Evolutionary conservation across 257 asterid genomes (phyloP).

Genomic region (Penstemon newberryi): DNA sequence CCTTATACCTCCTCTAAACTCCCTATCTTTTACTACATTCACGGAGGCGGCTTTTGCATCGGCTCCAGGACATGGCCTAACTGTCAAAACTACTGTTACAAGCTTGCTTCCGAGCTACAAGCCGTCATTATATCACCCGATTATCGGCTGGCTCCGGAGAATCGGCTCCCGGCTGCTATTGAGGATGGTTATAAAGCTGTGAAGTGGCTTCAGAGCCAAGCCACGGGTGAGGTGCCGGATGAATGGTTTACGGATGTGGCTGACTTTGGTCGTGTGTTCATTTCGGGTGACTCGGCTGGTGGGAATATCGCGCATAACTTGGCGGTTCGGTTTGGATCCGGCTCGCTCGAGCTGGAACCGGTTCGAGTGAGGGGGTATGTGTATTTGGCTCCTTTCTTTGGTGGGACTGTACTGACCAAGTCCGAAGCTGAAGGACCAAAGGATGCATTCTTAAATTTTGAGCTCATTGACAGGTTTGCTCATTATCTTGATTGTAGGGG

Average conservation of each 20-base stretch:
- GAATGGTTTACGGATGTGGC: slow-evolving; percentile 56
- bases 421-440: slow-evolving; percentile 73
- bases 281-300: slow-evolving; percentile 81
- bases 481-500: not conserved
- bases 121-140: slow-evolving; percentile 68
- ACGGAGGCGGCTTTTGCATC: slow-evolving; percentile 81
- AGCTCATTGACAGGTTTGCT: slow-evolving; percentile 67
- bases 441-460: slow-evolving; percentile 63
- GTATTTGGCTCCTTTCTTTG: slow-evolving; percentile 68
- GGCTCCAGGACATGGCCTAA: slow-evolving; percentile 77
- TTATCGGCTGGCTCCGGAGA: slow-evolving; percentile 72
- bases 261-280: slow-evolving; percentile 52
- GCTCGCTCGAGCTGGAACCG: slow-evolving; percentile 49
- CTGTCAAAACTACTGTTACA: slow-evolving; percentile 75
- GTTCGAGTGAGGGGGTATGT: slow-evolving; percentile 68
- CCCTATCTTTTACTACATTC: slow-evolving; percentile 68
- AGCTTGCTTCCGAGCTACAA: slow-evolving; percentile 60
- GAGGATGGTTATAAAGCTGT: slow-evolving; percentile 64
- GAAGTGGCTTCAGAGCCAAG: slow-evolving; percentile 67
- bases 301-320: slow-evolving; percentile 71
- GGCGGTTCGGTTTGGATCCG: slow-evolving; percentile 54
- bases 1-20: slow-evolving; percentile 41
- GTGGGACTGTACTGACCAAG: slow-evolving; percentile 59
- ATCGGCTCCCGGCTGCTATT: slow-evolving; percentile 70
- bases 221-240: slow-evolving; percentile 45